Conservation (phyloP, 2,329 filamentous ascomycete genomes). For the Fusarium succisae region DNA sequence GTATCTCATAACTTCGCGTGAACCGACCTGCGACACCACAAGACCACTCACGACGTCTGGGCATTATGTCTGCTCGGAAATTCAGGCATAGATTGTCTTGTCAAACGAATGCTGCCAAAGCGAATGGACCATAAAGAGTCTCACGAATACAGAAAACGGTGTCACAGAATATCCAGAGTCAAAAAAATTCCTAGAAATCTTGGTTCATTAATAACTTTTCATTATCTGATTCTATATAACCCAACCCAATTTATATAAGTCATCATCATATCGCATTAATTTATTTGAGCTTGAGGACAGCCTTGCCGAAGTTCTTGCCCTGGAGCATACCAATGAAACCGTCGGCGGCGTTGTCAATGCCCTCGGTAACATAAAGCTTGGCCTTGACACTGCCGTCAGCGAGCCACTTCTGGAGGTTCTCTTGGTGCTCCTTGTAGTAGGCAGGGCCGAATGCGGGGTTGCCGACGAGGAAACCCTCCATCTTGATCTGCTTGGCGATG, state of each 20-base stretch:
- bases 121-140: rapidly evolving
- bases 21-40: not conserved
- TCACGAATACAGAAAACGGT: rapidly evolving
- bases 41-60: not conserved
- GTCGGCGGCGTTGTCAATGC: slow-evolving; percentile 81
- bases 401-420: slow-evolving; percentile 80
- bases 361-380: slow-evolving; percentile 73
- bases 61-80: too few relatives aligned
- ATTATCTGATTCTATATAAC: not conserved
- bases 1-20: rapidly evolving
- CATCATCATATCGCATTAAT: slow-evolving; percentile 11
- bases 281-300: slow-evolving; percentile 70
- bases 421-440: slow-evolving; percentile 76
- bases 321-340: slow-evolving; percentile 78
- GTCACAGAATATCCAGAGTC: rapidly evolving
- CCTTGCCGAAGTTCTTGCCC: slow-evolving; percentile 89
- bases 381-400: slow-evolving; percentile 78
- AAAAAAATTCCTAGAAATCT: rapidly evolving
- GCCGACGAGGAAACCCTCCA: slow-evolving; percentile 80
- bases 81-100: not conserved
- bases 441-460: slow-evolving; percentile 72
- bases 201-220: not conserved
- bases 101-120: rapidly evolving
- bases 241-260: slow-evolving; percentile 1
- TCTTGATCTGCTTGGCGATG: slow-evolving; percentile 73